Base-by-base conservation (phyloP, 257 asterid genomes). In the Datura wrightii region DNA sequence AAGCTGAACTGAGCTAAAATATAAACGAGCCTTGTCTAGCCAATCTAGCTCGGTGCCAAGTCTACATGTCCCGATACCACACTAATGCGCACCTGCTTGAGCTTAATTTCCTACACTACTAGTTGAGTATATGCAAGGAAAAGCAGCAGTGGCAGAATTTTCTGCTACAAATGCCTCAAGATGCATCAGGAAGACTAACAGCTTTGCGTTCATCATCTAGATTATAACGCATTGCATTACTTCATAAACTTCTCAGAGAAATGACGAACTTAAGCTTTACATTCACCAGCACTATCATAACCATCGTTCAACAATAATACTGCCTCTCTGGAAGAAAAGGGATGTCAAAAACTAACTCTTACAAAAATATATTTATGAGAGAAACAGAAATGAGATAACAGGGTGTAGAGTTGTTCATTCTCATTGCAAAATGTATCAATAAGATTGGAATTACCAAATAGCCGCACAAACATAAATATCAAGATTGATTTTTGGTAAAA, bases 361-460 rank as follows among this genome's bases (percentile, higher is more conserved):
- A 46, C 10, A 37, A 31, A 7, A 13, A 14, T 50, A 31, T 52
- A 76, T 3, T 31, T 37, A 5, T 14, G 11, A 72, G 10, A 74
- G 62, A 13, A 50, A 0, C 3, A 78, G 48, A 78, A 78, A 7
- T 52, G 46, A 52, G 14, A 78, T 52, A 54, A 50, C 82, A 78
- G 6, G 60, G 63, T 52, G 44, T 34, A 14, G 8, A 36, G 82
- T 15, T 52, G 48, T 14, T 78, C 82, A 78, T 50, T 78, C 82
- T 34, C 82, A 78, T 52, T 31, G 82, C 46, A 31, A 31, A 78
- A 34, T 78, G 62, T 52, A 78, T 53, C 24, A 34, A 78, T 50
- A 14, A 4, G 16, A 52, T 78, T 52, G 65, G 82, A 78, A 31
- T 78, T 78, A 3, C 1, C 82, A 78, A 78, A 78, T 39, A 50